These are phyloP conservation scores for Tricholoma hemisulphureum DNA, from an alignment of 768 basidiomycete genomes.

Conservation along the genomic window DNA sequence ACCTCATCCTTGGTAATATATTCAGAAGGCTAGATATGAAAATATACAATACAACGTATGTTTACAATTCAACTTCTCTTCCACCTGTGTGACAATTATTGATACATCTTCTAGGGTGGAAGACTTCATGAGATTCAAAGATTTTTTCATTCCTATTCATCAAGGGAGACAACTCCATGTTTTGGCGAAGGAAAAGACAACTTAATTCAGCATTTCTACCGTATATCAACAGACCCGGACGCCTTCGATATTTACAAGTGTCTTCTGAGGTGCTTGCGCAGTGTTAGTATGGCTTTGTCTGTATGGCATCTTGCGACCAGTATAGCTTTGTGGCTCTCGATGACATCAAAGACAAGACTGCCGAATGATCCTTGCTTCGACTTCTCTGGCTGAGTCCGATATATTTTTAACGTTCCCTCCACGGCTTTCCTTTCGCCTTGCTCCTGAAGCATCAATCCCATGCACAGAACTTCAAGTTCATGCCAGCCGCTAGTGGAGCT, in stretches of 20 bases:
- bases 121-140: constrained; percentile 32
- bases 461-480: too few species aligned
- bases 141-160: constrained; percentile 36
- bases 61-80: not conserved
- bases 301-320: too few species aligned
- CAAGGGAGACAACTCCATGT: constrained; percentile 27
- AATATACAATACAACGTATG: constrained; percentile 32
- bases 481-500: too few species aligned
- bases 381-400: too few species aligned
- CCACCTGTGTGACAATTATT: not conserved
- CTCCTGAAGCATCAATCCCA: too few species aligned
- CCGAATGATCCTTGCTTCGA: constrained; percentile 57
- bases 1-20: constrained; percentile 38
- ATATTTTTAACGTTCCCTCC: too few species aligned
- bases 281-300: too few species aligned
- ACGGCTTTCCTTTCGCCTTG: too few species aligned
- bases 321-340: constrained; percentile 43
- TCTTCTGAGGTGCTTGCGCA: too few species aligned
- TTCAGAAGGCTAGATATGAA: constrained; percentile 40
- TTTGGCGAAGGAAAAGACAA: constrained; percentile 10
- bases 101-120: constrained; percentile 19
- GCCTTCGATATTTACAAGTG: constrained; percentile 39
- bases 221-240: too few species aligned
- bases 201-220: not conserved
- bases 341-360: constrained; percentile 48